These are phyloP conservation scores for Trichoderma oligosporum DNA, from an alignment of 2,329 filamentous ascomycete genomes.

Conservation along the genomic window DNA sequence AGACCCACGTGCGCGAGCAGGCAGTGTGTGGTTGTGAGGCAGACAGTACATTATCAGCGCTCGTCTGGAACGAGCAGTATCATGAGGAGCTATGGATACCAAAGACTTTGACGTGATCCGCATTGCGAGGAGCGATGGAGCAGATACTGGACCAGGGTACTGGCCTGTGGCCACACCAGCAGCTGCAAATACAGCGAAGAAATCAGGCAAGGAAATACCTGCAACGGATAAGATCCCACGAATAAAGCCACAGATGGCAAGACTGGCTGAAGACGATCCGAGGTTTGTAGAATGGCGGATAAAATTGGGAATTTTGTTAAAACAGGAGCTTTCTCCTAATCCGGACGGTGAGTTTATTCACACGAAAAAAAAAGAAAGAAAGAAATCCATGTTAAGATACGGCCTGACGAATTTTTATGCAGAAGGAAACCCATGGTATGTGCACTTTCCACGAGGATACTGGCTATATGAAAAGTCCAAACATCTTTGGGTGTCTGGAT, in stretches of 20 bases:
- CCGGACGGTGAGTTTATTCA: conserved; percentile 36
- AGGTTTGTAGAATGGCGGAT: conserved; percentile 44
- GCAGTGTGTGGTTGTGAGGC: not conserved
- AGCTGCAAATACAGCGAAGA: conserved; percentile 28
- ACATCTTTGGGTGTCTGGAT: conserved; percentile 49
- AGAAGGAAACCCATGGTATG: conserved; percentile 45
- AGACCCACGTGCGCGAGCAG: conserved; percentile 3
- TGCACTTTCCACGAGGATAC: conserved; percentile 44
- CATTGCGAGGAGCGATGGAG: conserved; percentile 45
- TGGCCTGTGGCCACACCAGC: conserved; percentile 36
- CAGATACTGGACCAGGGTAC: conserved; percentile 43
- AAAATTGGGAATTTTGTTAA: conserved; percentile 44
- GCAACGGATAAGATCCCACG: conserved; percentile 36
- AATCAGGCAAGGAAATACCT: conserved; percentile 34
- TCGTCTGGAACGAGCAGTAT: not conserved
- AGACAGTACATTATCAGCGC: not conserved
- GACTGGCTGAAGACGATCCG: conserved; percentile 42
- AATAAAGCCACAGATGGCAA: conserved; percentile 42
- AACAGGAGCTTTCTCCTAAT: conserved; percentile 42
- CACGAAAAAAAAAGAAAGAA: not conserved
- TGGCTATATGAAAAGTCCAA: conserved; percentile 48
- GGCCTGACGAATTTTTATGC: not conserved
- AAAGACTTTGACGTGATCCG: conserved; percentile 42
- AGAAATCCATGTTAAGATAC: conserved; percentile 21
- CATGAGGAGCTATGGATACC: conserved; percentile 27